Percentiles rank a stretch among this genome's conserved stretches.
These are phyloP conservation scores for Hyaloscypha hepaticicola DNA, from an alignment of 495 filamentous ascomycete genomes.

Conservation along the genomic window DNA sequence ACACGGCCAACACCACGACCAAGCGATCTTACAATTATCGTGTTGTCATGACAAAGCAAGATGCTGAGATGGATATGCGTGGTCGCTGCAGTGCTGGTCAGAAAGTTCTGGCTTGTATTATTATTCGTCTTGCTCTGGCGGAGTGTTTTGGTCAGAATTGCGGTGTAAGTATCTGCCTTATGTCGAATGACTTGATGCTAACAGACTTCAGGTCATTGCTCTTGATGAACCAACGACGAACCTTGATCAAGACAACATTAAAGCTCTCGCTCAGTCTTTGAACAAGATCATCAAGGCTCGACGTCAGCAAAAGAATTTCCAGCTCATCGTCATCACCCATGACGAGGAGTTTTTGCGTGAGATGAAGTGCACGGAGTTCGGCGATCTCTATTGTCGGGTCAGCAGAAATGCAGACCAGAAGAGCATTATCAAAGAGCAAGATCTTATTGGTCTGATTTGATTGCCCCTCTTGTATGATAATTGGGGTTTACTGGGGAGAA, in stretches of 20 bases:
- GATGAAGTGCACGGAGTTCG: slow-evolving; percentile 95
- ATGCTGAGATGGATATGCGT: slow-evolving; percentile 99
- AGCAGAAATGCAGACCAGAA: slow-evolving; percentile 82
- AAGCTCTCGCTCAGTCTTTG: slow-evolving; percentile 77
- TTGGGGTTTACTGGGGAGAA: background rate
- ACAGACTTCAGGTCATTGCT: slow-evolving; percentile 64
- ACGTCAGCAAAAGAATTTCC: slow-evolving; percentile 88
- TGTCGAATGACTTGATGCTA: slow-evolving; percentile 5
- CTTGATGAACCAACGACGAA: slow-evolving; percentile 99
- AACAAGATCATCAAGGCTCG: slow-evolving; percentile 84
- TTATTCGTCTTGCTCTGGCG: slow-evolving; percentile 93
- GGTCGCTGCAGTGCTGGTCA: slow-evolving; percentile 96
- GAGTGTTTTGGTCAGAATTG: slow-evolving; percentile 98
- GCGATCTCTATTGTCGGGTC: slow-evolving; percentile 87
- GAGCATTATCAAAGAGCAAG: slow-evolving; percentile 76
- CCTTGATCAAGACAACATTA: slow-evolving; percentile 91
- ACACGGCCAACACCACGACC: slow-evolving; percentile 59
- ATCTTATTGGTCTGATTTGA: slow-evolving; percentile 46
- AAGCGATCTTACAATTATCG: slow-evolving; percentile 95
- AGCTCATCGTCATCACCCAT: slow-evolving; percentile 98
- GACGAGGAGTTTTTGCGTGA: slow-evolving; percentile 93
- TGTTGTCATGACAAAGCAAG: slow-evolving; percentile 96
- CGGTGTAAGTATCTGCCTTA: slow-evolving; percentile 48
- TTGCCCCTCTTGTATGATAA: background rate
- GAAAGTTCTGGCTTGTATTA: slow-evolving; percentile 94